Percentiles rank a stretch among this genome's conserved stretches.
These are phyloP conservation scores for Cicer bijugum DNA, from an alignment of 306 rosid genomes.

Conservation along the genomic window DNA sequence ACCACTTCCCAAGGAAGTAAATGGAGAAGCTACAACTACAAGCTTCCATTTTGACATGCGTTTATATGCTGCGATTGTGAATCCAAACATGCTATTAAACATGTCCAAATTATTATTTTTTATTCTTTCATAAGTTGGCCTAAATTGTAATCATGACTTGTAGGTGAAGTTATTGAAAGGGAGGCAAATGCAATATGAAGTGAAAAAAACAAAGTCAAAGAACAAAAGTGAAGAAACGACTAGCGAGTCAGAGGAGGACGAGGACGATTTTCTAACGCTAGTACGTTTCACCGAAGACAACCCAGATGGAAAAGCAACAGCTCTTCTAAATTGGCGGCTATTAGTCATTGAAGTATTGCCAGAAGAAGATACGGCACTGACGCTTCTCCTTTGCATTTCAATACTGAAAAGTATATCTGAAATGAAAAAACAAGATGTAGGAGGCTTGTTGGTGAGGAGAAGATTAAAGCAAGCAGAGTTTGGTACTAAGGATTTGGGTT, in stretches of 20 bases:
- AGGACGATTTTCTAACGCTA: slow-evolving; percentile 68
- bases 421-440: slow-evolving; percentile 74
- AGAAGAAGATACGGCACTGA: slow-evolving; percentile 77
- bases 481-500: slow-evolving; percentile 84
- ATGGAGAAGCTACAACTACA: too few species aligned
- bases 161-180: slow-evolving; percentile 86
- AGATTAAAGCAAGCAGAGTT: slow-evolving; percentile 67
- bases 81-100: too few species aligned
- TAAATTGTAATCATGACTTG: slow-evolving; percentile 16
- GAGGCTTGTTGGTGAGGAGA: slow-evolving; percentile 73
- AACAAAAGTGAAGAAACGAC: slow-evolving; percentile 39
- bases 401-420: slow-evolving; percentile 79
- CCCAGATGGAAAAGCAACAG: slow-evolving; percentile 77
- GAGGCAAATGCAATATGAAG: slow-evolving; percentile 70
- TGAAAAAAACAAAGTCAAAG: slow-evolving; percentile 46
- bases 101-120: too few species aligned
- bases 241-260: slow-evolving; percentile 49
- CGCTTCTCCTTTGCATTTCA: slow-evolving; percentile 77
- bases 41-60: too few species aligned
- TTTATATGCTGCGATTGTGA: too few species aligned
- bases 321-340: slow-evolving; percentile 84
- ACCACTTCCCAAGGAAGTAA: too few species aligned
- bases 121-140: slow-evolving; percentile 16
- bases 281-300: slow-evolving; percentile 74
- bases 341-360: slow-evolving; percentile 73